phyloP scores from a whole-genome alignment of 139 green algal genomes.

The Eudorina sp. region DNA sequence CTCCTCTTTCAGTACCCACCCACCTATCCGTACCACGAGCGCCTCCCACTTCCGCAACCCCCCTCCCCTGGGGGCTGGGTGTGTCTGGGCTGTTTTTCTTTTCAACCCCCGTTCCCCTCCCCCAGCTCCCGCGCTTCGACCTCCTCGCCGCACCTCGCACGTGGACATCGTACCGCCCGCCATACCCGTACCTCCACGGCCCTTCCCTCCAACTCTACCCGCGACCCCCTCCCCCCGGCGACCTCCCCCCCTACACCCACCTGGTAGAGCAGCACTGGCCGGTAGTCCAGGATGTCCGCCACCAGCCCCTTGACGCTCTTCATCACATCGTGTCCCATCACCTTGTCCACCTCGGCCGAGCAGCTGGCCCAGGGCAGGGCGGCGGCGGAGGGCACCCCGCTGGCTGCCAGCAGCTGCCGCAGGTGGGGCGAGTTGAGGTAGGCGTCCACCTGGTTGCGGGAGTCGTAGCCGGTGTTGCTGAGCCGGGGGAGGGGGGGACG shows the following conservation, averaged over 20 bases:
- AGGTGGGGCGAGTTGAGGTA: constrained; percentile 61
- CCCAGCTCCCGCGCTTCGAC: background rate
- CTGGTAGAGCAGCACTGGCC: constrained; percentile 66
- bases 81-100: too few species aligned
- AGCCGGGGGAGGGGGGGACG: background rate
- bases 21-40: too few species aligned
- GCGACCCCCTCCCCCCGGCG: background rate
- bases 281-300: constrained; percentile 57
- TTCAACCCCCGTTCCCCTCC: too few species aligned
- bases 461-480: constrained; percentile 65
- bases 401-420: constrained; percentile 12
- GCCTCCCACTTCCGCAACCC: too few species aligned
- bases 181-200: background rate
- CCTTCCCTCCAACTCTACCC: background rate
- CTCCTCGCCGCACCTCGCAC: background rate
- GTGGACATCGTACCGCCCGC: background rate
- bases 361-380: background rate
- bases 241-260: background rate
- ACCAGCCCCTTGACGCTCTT: constrained; percentile 62
- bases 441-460: background rate
- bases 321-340: constrained; percentile 72
- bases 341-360: constrained; percentile 49
- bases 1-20: too few species aligned
- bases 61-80: too few species aligned
- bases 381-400: constrained; percentile 1